These are phyloP conservation scores for Barnettozyma sucrosica DNA, from an alignment of 805 yeast species.

Conservation along the genomic window DNA sequence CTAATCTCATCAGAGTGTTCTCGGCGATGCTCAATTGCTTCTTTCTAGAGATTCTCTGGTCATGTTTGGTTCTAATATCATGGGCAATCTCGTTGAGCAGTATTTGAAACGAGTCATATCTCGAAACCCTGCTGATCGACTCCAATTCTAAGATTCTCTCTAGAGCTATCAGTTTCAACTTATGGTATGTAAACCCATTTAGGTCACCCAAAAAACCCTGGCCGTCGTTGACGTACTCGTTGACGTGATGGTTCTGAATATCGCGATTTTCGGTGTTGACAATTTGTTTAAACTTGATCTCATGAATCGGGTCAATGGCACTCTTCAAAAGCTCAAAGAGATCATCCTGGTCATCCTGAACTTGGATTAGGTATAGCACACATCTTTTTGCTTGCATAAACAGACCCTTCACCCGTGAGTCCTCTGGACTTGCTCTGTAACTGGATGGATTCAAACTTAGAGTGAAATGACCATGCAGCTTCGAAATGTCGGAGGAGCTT, in stretches of 20 bases:
- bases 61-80: conserved; percentile 60
- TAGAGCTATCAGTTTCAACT: conserved; percentile 69
- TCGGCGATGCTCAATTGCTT: conserved; percentile 41
- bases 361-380: conserved; percentile 73
- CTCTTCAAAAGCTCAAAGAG: conserved; percentile 64
- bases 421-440: conserved; percentile 39
- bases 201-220: conserved; percentile 47
- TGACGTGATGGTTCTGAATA: conserved; percentile 31
- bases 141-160: conserved; percentile 76
- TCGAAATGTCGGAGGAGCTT: conserved; percentile 40
- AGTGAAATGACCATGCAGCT: conserved; percentile 47
- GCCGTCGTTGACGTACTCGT: conserved; percentile 37
- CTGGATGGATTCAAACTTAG: conserved; percentile 55
- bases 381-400: conserved; percentile 78
- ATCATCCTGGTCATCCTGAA: conserved; percentile 63
- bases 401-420: conserved; percentile 52
- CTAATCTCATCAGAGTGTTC: conserved; percentile 38
- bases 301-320: conserved; percentile 66
- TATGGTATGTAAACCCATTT: conserved; percentile 51
- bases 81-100: conserved; percentile 76
- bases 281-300: conserved; percentile 52
- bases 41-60: conserved; percentile 41
- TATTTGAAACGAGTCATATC: conserved; percentile 70
- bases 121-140: conserved; percentile 51
- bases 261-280: conserved; percentile 41